These are phyloP conservation scores for Hanseniaspora gamundiae DNA, from an alignment of 1,139 yeast species.

Conservation along the genomic window DNA sequence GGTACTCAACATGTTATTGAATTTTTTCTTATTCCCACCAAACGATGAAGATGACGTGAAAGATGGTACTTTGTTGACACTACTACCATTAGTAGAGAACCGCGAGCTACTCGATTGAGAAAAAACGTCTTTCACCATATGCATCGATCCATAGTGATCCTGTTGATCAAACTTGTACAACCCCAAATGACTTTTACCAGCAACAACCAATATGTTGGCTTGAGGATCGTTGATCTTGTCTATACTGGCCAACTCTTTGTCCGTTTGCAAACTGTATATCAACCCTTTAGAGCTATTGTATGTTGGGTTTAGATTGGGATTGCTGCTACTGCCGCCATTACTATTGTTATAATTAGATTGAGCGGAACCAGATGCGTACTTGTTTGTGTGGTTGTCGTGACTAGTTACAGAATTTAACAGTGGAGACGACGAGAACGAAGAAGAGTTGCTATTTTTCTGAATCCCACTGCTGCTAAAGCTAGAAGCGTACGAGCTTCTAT, in stretches of 20 bases:
- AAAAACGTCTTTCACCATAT: neutral
- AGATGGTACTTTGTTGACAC: neutral
- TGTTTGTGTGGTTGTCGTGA: conserved; percentile 4
- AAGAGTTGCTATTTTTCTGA: too few species aligned
- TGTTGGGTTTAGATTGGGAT: neutral
- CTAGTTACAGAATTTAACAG: too few species aligned
- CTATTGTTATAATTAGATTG: too few species aligned
- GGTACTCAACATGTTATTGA: conserved; percentile 31
- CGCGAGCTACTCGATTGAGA: neutral
- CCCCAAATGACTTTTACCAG: conserved; percentile 24
- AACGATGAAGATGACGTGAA: conserved; percentile 4
- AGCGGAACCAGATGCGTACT: conserved; percentile 12
- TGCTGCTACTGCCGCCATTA: too few species aligned
- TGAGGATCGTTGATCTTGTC: conserved; percentile 21
- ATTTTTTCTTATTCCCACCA: conserved; percentile 10
- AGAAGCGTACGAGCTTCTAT: too few species aligned
- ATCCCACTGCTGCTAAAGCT: too few species aligned
- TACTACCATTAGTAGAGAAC: neutral
- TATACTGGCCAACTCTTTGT: conserved; percentile 21
- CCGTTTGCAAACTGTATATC: neutral
- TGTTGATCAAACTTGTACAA: conserved; percentile 16
- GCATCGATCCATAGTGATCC: conserved; percentile 1
- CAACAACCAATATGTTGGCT: conserved; percentile 17
- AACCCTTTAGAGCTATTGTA: neutral
- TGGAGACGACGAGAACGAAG: too few species aligned